These are phyloP conservation scores for Solanum peruvianum DNA, from an alignment of 257 asterid genomes.

Conservation along the genomic window DNA sequence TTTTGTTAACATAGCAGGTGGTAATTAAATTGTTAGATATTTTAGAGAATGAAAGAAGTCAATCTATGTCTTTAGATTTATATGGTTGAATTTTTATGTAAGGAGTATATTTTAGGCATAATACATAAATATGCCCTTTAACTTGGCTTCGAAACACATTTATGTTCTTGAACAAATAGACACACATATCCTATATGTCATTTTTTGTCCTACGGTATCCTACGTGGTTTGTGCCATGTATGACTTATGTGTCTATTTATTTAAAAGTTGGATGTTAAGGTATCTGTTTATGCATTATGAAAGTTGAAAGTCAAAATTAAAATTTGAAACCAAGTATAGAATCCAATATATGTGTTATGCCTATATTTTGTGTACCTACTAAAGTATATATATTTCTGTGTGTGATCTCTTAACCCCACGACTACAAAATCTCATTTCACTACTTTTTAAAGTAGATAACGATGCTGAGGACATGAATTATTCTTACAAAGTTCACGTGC, in stretches of 20 bases:
- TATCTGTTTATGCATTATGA: too few relatives aligned
- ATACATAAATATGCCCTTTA: too few relatives aligned
- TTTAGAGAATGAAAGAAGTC: background rate
- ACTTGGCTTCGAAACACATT: too few relatives aligned
- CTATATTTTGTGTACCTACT: background rate
- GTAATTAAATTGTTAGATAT: background rate
- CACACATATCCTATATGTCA: too few relatives aligned
- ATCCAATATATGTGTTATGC: too few relatives aligned
- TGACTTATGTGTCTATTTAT: too few relatives aligned
- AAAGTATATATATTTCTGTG: background rate
- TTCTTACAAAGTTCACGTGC: conserved; percentile 4
- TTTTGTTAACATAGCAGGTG: background rate
- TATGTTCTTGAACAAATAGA: too few relatives aligned
- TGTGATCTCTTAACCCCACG: background rate
- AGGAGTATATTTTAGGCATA: background rate
- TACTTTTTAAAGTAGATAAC: background rate
- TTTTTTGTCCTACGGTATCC: too few relatives aligned
- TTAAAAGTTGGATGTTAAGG: too few relatives aligned
- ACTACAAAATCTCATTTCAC: background rate
- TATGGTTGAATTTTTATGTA: background rate
- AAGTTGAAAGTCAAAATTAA: fast-evolving
- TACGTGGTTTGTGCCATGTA: too few relatives aligned
- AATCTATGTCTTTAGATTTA: background rate
- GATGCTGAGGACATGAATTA: background rate
- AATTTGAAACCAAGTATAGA: too few relatives aligned